Percentiles rank a stretch among this genome's conserved stretches.
phyloP scores from a whole-genome alignment of 164 flowering plant genomes.

The Vitis rotundifolia region DNA sequence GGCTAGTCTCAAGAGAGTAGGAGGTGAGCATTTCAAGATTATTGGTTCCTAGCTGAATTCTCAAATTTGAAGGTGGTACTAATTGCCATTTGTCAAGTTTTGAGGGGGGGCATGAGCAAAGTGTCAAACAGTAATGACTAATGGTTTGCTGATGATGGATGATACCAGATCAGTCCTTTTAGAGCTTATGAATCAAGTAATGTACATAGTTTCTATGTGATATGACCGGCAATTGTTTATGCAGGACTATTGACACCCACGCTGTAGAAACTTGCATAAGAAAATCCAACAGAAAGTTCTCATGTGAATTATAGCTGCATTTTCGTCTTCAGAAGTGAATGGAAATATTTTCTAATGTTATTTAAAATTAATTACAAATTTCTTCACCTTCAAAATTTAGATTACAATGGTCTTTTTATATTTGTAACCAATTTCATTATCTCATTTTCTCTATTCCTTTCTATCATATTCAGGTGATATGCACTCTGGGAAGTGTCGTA shows the following conservation, averaged over 20 bases:
- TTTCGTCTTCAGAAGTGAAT: neutral
- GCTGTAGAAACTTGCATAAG: neutral
- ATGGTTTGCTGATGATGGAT: neutral
- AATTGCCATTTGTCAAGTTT: too few relatives aligned
- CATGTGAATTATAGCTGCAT: neutral
- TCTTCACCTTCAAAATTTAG: neutral
- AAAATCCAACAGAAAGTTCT: neutral
- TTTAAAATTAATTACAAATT: neutral
- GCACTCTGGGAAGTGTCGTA: conserved; percentile 77
- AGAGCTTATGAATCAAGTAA: too few relatives aligned
- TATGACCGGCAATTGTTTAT: neutral
- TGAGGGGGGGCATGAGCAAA: too few relatives aligned
- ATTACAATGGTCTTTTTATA: too few relatives aligned
- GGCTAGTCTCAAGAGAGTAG: too few relatives aligned
- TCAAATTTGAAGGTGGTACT: too few relatives aligned
- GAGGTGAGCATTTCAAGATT: too few relatives aligned
- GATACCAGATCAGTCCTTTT: neutral
- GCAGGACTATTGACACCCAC: neutral
- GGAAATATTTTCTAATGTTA: neutral
- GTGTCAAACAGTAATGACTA: too few relatives aligned
- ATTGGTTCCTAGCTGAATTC: too few relatives aligned
- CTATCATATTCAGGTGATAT: conserved; percentile 58
- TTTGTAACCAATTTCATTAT: neutral
- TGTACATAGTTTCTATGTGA: too few relatives aligned
- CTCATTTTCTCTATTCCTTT: neutral